Evolutionary conservation across 768 basidiomycete genomes (phyloP).

Genomic region (Mycena vitilis): DNA sequence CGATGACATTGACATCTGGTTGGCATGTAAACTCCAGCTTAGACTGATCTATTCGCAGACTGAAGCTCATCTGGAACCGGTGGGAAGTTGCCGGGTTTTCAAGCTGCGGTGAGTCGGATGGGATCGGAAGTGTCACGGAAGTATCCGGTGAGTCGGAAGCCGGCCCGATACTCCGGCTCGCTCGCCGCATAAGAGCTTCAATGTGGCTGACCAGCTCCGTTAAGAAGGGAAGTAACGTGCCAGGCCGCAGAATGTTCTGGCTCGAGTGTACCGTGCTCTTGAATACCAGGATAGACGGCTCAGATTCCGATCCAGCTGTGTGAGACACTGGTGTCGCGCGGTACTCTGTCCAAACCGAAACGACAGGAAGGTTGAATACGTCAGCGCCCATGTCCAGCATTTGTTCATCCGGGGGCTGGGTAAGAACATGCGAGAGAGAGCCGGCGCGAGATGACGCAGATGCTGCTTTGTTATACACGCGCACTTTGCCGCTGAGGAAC

Average conservation of each 20-base stretch:
- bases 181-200: conserved; percentile 75
- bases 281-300: conserved; percentile 78
- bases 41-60: conserved; percentile 92
- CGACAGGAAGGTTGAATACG: conserved; percentile 76
- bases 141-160: conserved; percentile 7
- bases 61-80: conserved; percentile 80
- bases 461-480: conserved; percentile 68
- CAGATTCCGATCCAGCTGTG: conserved; percentile 48
- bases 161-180: conserved; percentile 47
- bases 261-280: conserved; percentile 92
- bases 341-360: conserved; percentile 89
- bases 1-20: conserved; percentile 93
- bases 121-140: conserved; percentile 24
- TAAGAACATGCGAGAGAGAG: conserved; percentile 46
- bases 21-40: conserved; percentile 87
- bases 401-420: conserved; percentile 65
- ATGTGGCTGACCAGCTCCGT: conserved; percentile 78
- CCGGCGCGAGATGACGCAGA: conserved; percentile 53
- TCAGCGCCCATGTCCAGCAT: conserved; percentile 67
- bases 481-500: conserved; percentile 89
- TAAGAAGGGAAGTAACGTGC: conserved; percentile 82
- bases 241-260: conserved; percentile 85
- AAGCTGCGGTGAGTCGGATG: conserved; percentile 25
- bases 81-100: conserved; percentile 20
- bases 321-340: conserved; percentile 64